Evolutionary conservation across 805 yeast genomes (phyloP).

Genomic region (Yamadazyma scolyti): DNA sequence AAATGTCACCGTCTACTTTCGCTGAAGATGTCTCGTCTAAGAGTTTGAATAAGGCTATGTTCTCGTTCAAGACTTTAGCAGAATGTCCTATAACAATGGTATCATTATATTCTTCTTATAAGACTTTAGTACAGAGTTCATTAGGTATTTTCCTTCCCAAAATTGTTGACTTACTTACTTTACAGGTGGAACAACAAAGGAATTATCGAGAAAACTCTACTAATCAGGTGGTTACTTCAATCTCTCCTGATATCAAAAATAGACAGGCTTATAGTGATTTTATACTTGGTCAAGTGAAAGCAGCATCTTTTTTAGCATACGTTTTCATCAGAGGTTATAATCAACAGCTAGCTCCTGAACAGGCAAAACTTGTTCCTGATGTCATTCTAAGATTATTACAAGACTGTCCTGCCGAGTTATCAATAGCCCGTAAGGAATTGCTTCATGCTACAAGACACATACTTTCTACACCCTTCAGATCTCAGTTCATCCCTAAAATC

Average conservation of each 20-base stretch:
- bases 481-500: constrained; percentile 78
- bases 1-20: constrained; percentile 36
- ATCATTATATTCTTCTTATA: constrained; percentile 82
- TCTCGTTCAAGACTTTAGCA: constrained; percentile 84
- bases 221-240: constrained; percentile 61
- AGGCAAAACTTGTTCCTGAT: constrained; percentile 70
- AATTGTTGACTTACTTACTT: constrained; percentile 65
- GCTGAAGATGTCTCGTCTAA: constrained; percentile 44
- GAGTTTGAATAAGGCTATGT: constrained; percentile 61
- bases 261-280: constrained; percentile 83
- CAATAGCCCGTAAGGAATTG: constrained; percentile 87
- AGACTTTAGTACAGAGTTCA: constrained; percentile 65
- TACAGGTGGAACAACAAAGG: constrained; percentile 79
- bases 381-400: constrained; percentile 80
- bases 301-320: constrained; percentile 92
- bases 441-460: constrained; percentile 94
- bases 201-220: constrained; percentile 40
- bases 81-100: constrained; percentile 98
- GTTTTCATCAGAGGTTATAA: constrained; percentile 81
- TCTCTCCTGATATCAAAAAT: constrained; percentile 72
- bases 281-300: constrained; percentile 89
- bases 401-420: constrained; percentile 92
- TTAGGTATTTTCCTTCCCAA: constrained; percentile 78
- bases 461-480: constrained; percentile 82
- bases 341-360: constrained; percentile 44